Conservation (phyloP, 1,284 basidiomycete species). For the Cystobasidiaceae sp. region DNA sequence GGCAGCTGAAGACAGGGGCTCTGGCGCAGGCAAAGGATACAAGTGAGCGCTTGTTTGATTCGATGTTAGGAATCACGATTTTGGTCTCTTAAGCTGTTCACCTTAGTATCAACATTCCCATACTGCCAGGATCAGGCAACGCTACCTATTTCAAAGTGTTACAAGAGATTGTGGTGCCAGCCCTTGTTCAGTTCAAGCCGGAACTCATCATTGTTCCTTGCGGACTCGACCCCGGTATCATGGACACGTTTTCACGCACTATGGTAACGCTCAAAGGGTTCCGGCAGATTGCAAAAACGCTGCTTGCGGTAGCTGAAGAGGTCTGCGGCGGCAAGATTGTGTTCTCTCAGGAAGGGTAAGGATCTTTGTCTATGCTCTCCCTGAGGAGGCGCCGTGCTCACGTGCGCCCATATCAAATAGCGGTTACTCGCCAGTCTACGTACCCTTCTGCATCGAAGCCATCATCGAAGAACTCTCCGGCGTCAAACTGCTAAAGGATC, state of each 20-base stretch:
- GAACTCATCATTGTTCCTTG: slow-evolving; percentile 30
- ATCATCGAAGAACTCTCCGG: neutral
- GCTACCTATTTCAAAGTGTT: slow-evolving; percentile 21
- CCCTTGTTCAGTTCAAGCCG: slow-evolving; percentile 20
- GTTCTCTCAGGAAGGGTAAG: neutral
- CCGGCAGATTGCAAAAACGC: neutral
- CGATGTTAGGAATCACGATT: too few species aligned
- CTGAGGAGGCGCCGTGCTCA: too few species aligned
- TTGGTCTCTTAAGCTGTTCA: neutral
- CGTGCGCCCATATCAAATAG: too few species aligned
- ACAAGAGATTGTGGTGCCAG: slow-evolving; percentile 28
- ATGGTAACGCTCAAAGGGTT: neutral
- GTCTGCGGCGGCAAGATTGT: neutral
- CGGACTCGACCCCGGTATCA: slow-evolving; percentile 20
- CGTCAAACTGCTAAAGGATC: neutral
- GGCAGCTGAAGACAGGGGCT: slow-evolving; percentile 12
- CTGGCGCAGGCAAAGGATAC: slow-evolving; percentile 4
- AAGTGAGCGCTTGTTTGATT: neutral
- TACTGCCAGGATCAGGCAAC: slow-evolving; percentile 24
- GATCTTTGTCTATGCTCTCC: too few species aligned
- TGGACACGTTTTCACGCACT: neutral
- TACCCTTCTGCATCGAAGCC: slow-evolving; percentile 7
- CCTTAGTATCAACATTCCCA: slow-evolving; percentile 20
- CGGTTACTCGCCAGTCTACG: slow-evolving; percentile 1
- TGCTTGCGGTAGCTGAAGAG: neutral